Conservation (phyloP, 2,329 filamentous ascomycete species). For the Epichloe aotearoae region DNA sequence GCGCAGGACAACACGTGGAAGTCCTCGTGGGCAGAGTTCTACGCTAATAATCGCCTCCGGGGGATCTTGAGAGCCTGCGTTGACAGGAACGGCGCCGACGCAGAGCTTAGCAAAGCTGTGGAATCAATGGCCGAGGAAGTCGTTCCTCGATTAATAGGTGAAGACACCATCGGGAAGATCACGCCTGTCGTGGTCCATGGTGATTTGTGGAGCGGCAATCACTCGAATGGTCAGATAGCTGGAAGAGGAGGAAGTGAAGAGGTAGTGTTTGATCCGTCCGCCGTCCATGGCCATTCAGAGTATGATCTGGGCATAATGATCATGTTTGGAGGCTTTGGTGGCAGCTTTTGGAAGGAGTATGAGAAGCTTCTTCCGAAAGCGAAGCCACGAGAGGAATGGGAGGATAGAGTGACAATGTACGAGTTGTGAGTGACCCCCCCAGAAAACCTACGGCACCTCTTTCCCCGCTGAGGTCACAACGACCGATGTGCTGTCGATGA, state of each 20-base stretch:
- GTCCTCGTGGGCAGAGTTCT: slow-evolving; percentile 73
- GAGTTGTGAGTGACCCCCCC: slow-evolving; percentile 49
- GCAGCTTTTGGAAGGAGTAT: slow-evolving; percentile 64
- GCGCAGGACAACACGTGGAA: slow-evolving; percentile 66
- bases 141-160: slow-evolving; percentile 63
- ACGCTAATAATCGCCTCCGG: slow-evolving; percentile 60
- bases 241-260: slow-evolving; percentile 46
- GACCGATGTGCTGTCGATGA: neutral
- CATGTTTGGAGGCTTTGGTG: slow-evolving; percentile 86
- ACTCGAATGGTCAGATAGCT: slow-evolving; percentile 50
- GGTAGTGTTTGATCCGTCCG: slow-evolving; percentile 70
- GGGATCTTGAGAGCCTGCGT: slow-evolving; percentile 47
- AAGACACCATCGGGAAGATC: slow-evolving; percentile 48
- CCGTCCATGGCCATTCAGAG: slow-evolving; percentile 76
- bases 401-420: slow-evolving; percentile 71
- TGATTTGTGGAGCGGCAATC: slow-evolving; percentile 88
- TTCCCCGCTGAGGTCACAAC: neutral
- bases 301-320: slow-evolving; percentile 89
- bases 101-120: slow-evolving; percentile 47
- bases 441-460: too few relatives aligned
- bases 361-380: slow-evolving; percentile 61
- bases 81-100: slow-evolving; percentile 49
- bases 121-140: slow-evolving; percentile 50
- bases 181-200: slow-evolving; percentile 77
- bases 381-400: slow-evolving; percentile 70